Percentiles rank a stretch among this genome's conserved stretches.
Evolutionary conservation across 495 filamentous ascomycete species (phyloP).

Genomic region (Daldinia grandis): DNA sequence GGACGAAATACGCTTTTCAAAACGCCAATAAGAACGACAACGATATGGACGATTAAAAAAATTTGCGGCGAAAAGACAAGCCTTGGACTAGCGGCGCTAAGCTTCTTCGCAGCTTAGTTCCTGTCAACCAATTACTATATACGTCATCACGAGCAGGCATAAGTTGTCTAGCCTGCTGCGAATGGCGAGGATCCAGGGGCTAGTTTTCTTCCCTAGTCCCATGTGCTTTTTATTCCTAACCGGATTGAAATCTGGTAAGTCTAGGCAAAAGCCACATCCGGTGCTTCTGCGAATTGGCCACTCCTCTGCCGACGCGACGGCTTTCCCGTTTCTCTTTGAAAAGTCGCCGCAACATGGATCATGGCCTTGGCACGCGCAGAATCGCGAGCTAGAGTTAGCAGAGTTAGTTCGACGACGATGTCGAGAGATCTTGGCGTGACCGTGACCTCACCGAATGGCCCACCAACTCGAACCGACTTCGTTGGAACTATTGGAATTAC

Average conservation of each 20-base stretch:
- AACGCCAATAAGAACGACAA: background rate
- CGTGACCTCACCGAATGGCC: background rate
- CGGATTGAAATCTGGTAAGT: constrained; percentile 16
- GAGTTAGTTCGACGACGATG: background rate
- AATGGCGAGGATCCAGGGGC: constrained; percentile 28
- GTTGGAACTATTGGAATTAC: background rate
- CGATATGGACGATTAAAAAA: constrained; percentile 8
- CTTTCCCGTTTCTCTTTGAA: constrained; percentile 13
- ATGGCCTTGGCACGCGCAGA: background rate
- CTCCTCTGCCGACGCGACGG: constrained; percentile 28
- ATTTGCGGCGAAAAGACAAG: constrained; percentile 36
- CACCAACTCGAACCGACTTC: background rate
- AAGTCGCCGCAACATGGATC: constrained; percentile 1
- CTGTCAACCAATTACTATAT: constrained; percentile 26
- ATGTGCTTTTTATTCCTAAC: constrained; percentile 17
- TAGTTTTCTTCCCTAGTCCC: constrained; percentile 4
- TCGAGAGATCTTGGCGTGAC: background rate
- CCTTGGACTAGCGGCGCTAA: constrained; percentile 22
- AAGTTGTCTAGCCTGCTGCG: background rate
- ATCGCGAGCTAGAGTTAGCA: background rate
- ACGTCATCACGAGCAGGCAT: constrained; percentile 29
- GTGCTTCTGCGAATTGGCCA: constrained; percentile 11
- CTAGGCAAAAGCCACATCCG: constrained; percentile 29
- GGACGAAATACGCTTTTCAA: background rate
- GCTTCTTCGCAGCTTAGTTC: constrained; percentile 28